A percentile compares a stretch with the other conserved stretches of the same genome.
Evolutionary conservation across 2,329 filamentous ascomycete species (phyloP).

Genomic region (Fusarium napiforme): DNA sequence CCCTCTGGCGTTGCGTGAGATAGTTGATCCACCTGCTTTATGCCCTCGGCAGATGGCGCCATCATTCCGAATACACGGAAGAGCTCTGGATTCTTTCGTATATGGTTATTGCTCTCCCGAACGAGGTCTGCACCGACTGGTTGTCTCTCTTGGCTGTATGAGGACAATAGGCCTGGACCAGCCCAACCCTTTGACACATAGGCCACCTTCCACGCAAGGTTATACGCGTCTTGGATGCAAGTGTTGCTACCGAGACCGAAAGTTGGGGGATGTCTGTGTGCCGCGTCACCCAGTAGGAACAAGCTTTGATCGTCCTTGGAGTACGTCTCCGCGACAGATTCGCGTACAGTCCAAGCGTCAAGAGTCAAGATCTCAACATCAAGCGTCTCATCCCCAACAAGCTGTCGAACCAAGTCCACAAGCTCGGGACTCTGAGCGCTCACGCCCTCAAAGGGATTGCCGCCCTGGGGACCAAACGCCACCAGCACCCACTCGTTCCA

Average conservation of each 20-base stretch:
- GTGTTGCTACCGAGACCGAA: neutral
- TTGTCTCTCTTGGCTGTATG: neutral
- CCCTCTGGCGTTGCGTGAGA: neutral
- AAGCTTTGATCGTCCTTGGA: fast-evolving
- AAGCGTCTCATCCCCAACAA: fast-evolving
- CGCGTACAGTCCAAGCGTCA: neutral
- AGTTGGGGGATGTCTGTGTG: neutral
- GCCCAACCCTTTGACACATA: neutral
- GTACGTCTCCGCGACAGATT: neutral
- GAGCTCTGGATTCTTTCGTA: neutral
- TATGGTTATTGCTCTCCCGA: neutral
- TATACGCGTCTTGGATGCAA: neutral
- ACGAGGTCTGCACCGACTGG: neutral
- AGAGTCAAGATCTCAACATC: neutral
- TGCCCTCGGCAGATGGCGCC: neutral
- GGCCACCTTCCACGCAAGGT: fast-evolving
- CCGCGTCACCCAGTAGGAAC: neutral
- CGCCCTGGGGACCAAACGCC: neutral
- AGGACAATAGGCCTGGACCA: fast-evolving
- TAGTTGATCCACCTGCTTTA: neutral
- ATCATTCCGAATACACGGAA: neutral
- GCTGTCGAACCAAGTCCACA: neutral
- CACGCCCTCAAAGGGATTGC: fast-evolving
- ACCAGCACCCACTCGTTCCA: neutral
- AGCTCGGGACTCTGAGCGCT: neutral